Percentiles rank a stretch among this genome's conserved stretches.
Evolutionary conservation across 1,139 yeast genomes (phyloP).

Genomic region (Kazachstania sp.): DNA sequence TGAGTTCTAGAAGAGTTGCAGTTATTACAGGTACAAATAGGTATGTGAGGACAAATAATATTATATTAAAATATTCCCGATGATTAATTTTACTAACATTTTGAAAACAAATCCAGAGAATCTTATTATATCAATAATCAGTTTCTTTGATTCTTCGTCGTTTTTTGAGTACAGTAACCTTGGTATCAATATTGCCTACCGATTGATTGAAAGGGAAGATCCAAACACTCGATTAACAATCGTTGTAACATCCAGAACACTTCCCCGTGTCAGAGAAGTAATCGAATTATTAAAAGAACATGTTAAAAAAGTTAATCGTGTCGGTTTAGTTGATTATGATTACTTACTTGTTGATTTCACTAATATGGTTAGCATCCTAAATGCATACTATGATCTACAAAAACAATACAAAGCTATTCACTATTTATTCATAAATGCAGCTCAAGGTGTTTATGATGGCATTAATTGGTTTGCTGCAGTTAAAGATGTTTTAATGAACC

Average conservation of each 20-base stretch:
- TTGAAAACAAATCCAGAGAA: no score
- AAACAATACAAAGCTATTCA: slow-evolving; percentile 60
- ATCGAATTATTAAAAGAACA: slow-evolving; percentile 51
- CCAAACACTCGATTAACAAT: slow-evolving; percentile 53
- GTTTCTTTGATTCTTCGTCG: background rate
- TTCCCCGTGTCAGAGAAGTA: slow-evolving; percentile 76
- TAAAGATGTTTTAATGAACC: slow-evolving; percentile 53
- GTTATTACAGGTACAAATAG: slow-evolving; percentile 58
- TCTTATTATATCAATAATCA: no score
- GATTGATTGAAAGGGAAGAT: slow-evolving; percentile 57
- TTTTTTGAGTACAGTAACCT: slow-evolving; percentile 46
- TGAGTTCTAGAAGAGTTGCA: slow-evolving; percentile 34
- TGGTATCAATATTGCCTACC: slow-evolving; percentile 76
- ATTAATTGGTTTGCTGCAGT: slow-evolving; percentile 77
- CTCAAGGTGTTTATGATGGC: slow-evolving; percentile 79
- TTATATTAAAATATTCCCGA: background rate
- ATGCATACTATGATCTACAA: slow-evolving; percentile 62
- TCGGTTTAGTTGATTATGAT: slow-evolving; percentile 68
- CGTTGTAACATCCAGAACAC: slow-evolving; percentile 79
- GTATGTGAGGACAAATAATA: slow-evolving; percentile 19
- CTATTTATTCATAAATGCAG: slow-evolving; percentile 77
- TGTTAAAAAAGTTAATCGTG: slow-evolving; percentile 34
- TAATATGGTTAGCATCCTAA: slow-evolving; percentile 77
- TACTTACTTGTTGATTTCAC: slow-evolving; percentile 79
- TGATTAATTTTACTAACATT: background rate